Evolutionary conservation across 2,329 filamentous ascomycete species (phyloP).

Genomic region (Colletotrichum phormii): DNA sequence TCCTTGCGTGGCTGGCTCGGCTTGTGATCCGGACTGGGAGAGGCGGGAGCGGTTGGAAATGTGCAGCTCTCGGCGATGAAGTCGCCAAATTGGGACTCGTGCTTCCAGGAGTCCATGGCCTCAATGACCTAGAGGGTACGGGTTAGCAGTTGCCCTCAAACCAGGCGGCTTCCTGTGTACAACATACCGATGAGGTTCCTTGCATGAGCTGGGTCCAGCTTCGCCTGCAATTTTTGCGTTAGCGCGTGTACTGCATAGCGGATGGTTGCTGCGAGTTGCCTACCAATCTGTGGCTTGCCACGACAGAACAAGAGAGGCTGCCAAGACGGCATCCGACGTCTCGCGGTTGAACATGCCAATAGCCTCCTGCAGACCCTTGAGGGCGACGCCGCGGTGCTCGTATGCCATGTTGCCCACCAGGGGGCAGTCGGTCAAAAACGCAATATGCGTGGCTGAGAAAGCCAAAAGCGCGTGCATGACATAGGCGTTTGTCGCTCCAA

Average conservation of each 20-base stretch:
- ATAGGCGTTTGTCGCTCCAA: slow-evolving; percentile 84
- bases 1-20: slow-evolving; percentile 75
- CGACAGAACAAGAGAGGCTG: slow-evolving; percentile 89
- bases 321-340: slow-evolving; percentile 91
- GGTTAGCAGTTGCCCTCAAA: slow-evolving; percentile 5
- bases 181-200: slow-evolving; percentile 85
- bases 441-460: slow-evolving; percentile 94
- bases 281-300: slow-evolving; percentile 98
- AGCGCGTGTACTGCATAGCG: slow-evolving; percentile 45
- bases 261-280: slow-evolving; percentile 55
- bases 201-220: slow-evolving; percentile 94
- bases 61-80: slow-evolving; percentile 85
- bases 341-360: slow-evolving; percentile 86
- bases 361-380: slow-evolving; percentile 89
- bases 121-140: slow-evolving; percentile 72
- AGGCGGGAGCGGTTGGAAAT: slow-evolving; percentile 74
- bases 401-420: slow-evolving; percentile 90
- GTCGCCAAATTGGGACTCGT: slow-evolving; percentile 87
- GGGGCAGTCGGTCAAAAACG: slow-evolving; percentile 87
- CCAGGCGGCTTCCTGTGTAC: background rate
- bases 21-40: slow-evolving; percentile 70
- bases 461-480: slow-evolving; percentile 95
- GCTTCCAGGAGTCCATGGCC: slow-evolving; percentile 91
- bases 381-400: slow-evolving; percentile 85
- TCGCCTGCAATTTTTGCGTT: slow-evolving; percentile 68